Evolutionary conservation across 2,329 filamentous ascomycete species (phyloP).

Genomic region (Paecilomyces fulvus): DNA sequence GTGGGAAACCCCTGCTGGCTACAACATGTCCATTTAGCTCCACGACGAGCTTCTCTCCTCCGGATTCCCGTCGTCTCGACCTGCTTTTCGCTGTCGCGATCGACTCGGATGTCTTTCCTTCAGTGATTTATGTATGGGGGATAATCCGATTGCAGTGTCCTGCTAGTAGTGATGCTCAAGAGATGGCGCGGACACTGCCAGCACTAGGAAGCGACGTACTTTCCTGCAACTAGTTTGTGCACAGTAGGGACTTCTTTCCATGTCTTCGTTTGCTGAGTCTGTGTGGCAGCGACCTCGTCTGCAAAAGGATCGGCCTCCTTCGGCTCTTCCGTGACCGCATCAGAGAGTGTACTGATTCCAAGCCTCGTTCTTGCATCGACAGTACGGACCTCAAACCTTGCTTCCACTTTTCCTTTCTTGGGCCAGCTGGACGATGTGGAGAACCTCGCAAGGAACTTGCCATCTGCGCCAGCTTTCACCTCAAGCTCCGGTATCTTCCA

Average conservation of each 20-base stretch:
- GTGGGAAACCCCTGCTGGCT: neutral
- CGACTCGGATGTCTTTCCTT: neutral
- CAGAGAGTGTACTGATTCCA: conserved; percentile 43
- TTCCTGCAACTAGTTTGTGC: conserved; percentile 64
- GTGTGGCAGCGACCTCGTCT: conserved; percentile 30
- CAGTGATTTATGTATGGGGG: neutral
- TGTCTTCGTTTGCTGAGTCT: conserved; percentile 20
- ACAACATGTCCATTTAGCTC: neutral
- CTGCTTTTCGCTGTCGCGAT: conserved; percentile 4
- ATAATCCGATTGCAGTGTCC: neutral
- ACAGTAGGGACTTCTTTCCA: conserved; percentile 62
- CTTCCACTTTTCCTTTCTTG: conserved; percentile 69
- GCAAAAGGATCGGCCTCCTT: conserved; percentile 40
- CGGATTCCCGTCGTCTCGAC: neutral
- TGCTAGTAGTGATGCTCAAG: neutral
- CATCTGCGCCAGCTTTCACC: conserved; percentile 45
- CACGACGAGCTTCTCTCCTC: neutral
- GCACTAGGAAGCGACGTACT: conserved; percentile 54
- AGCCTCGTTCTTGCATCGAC: conserved; percentile 56
- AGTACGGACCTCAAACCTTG: conserved; percentile 63
- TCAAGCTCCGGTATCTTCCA: conserved; percentile 43
- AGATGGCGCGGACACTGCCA: neutral
- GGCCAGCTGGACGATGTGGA: conserved; percentile 63
- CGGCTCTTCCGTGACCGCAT: conserved; percentile 13
- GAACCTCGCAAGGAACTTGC: conserved; percentile 78